These are phyloP conservation scores for Termitomyces sp. DNA, from an alignment of 768 basidiomycete species.

Conservation along the genomic window DNA sequence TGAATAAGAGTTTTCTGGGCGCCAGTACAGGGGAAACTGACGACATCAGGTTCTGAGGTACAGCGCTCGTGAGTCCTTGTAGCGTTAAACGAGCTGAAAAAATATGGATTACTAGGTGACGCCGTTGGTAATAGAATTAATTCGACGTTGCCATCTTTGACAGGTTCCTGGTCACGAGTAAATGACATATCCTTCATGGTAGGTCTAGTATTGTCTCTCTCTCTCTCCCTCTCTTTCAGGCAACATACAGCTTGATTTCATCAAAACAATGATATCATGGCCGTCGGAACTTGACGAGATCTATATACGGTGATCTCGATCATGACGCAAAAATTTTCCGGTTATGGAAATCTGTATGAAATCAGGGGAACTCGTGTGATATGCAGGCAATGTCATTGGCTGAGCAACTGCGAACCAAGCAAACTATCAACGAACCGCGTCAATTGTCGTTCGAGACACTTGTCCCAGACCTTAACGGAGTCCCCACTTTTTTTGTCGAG, in stretches of 20 bases:
- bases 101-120: too few species aligned
- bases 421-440: not conserved
- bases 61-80: not conserved
- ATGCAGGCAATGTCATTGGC: not conserved
- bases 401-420: not conserved
- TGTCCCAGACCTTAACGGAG: not conserved
- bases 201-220: not conserved
- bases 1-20: conserved; percentile 58
- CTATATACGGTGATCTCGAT: conserved; percentile 12
- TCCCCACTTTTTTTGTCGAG: not conserved
- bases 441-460: not conserved
- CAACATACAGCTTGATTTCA: conserved; percentile 4
- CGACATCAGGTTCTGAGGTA: conserved; percentile 17
- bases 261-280: conserved; percentile 3
- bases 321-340: conserved; percentile 5
- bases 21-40: conserved; percentile 29
- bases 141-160: conserved; percentile 18
- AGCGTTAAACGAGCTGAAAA: not conserved
- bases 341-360: not conserved
- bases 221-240: not conserved
- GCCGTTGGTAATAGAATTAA: not conserved
- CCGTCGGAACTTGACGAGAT: conserved; percentile 7
- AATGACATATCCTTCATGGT: conserved; percentile 14
- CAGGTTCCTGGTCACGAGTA: conserved; percentile 28
- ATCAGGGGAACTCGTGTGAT: not conserved